These are phyloP conservation scores for Boletus vinaceobasis DNA, from an alignment of 768 basidiomycete genomes.

Conservation along the genomic window DNA sequence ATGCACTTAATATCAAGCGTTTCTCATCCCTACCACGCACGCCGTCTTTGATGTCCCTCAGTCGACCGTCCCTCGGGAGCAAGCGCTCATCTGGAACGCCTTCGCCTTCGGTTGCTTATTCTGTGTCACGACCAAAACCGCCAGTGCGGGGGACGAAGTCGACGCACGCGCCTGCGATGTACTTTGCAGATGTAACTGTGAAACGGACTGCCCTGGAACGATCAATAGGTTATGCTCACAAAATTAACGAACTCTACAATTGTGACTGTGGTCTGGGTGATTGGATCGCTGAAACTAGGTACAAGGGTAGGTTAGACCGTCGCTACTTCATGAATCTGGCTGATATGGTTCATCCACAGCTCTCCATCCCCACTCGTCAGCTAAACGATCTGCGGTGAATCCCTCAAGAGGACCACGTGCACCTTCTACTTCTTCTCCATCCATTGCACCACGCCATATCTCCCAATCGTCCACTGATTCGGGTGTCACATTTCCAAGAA, in stretches of 20 bases:
- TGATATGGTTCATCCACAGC: conserved; percentile 9
- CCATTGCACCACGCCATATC: conserved; percentile 59
- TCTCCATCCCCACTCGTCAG: conserved; percentile 20
- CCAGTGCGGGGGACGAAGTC: conserved; percentile 33
- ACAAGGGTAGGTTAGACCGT: conserved; percentile 43
- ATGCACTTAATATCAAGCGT: conserved; percentile 36
- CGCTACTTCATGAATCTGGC: not conserved
- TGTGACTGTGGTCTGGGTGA: conserved; percentile 74
- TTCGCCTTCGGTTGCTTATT: conserved; percentile 34
- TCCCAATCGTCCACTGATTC: conserved; percentile 72
- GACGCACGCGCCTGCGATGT: conserved; percentile 63
- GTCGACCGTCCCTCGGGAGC: conserved; percentile 20
- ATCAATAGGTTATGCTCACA: conserved; percentile 68
- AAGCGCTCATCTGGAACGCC: conserved; percentile 24
- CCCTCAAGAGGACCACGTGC: conserved; percentile 19
- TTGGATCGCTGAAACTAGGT: conserved; percentile 63
- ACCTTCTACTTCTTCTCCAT: conserved; percentile 42
- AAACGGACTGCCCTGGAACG: conserved; percentile 62
- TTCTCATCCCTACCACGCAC: conserved; percentile 63
- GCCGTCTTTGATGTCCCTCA: conserved; percentile 52
- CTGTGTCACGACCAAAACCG: conserved; percentile 19
- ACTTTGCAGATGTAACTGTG: conserved; percentile 58
- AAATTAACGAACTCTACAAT: conserved; percentile 77
- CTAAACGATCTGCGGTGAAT: conserved; percentile 28
- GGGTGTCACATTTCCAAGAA: conserved; percentile 74